phyloP scores from a whole-genome alignment of 2,329 filamentous ascomycete genomes.

The Chaetomium sp. region DNA sequence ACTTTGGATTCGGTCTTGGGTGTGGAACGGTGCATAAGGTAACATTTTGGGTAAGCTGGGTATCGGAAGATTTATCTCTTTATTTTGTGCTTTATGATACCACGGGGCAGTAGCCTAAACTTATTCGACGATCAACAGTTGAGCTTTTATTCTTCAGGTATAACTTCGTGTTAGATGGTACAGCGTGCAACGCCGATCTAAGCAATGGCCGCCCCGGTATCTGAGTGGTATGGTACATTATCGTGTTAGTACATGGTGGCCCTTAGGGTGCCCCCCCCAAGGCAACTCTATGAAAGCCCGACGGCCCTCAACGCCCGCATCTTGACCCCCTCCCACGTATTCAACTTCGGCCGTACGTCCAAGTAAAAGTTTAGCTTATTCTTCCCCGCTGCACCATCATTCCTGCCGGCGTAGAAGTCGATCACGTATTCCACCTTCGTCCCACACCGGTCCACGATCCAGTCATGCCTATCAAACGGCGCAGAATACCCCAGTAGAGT shows the following conservation, averaged over 20 bases:
- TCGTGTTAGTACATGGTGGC: not conserved
- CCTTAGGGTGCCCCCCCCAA: not conserved
- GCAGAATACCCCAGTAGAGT: slow-evolving; percentile 78
- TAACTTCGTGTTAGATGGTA: not conserved
- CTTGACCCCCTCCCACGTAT: slow-evolving; percentile 60
- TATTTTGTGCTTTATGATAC: slow-evolving; percentile 12
- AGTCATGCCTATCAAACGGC: slow-evolving; percentile 95
- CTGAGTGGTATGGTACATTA: slow-evolving; percentile 8
- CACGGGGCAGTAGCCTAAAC: not conserved
- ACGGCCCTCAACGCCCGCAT: slow-evolving; percentile 52
- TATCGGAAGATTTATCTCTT: not conserved
- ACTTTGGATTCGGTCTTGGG: not conserved
- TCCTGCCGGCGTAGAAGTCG: slow-evolving; percentile 83
- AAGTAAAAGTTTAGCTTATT: slow-evolving; percentile 55
- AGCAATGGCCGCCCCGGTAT: too few species aligned
- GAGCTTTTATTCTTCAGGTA: not conserved
- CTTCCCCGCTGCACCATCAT: slow-evolving; percentile 33
- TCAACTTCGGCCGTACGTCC: slow-evolving; percentile 62
- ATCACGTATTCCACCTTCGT: slow-evolving; percentile 88
- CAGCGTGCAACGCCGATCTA: too few species aligned
- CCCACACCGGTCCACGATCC: slow-evolving; percentile 90
- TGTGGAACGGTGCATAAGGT: slow-evolving; percentile 5
- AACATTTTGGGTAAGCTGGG: not conserved
- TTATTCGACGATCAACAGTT: not conserved
- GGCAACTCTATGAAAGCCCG: slow-evolving; percentile 38